A percentile compares a stretch with the other conserved stretches of the same genome.
phyloP scores from a whole-genome alignment of 2,329 filamentous ascomycete genomes.

The Paecilomyces fulvus region DNA sequence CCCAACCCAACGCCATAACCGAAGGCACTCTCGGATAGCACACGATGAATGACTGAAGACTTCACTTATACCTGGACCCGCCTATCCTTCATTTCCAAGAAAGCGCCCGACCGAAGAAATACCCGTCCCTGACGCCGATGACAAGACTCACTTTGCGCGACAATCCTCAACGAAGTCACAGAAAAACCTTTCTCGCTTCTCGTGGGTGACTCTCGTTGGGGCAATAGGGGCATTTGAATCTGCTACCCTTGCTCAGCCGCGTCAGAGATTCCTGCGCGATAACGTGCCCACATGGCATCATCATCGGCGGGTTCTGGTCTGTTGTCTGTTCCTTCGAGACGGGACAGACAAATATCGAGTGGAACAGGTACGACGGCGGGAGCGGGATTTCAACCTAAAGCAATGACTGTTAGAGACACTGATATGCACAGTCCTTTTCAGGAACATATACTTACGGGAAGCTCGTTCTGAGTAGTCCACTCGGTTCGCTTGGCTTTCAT shows the following conservation, averaged over 20 bases:
- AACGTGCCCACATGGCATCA: constrained; percentile 92
- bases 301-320: constrained; percentile 88
- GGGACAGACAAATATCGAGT: constrained; percentile 95
- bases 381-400: constrained; percentile 55
- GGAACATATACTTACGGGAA: constrained; percentile 63
- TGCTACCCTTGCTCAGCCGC: constrained; percentile 65
- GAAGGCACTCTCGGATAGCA: neutral
- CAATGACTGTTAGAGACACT: neutral
- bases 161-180: constrained; percentile 36
- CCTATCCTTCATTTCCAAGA: neutral
- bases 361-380: constrained; percentile 63
- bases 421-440: neutral
- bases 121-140: neutral
- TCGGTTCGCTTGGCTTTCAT: constrained; percentile 85
- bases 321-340: constrained; percentile 96
- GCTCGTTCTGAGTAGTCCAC: constrained; percentile 86
- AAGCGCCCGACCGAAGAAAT: constrained; percentile 1
- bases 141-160: neutral
- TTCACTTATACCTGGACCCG: neutral
- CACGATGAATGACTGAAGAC: neutral
- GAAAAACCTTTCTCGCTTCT: constrained; percentile 65
- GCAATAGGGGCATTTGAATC: constrained; percentile 96
- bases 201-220: constrained; percentile 70
- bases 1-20: neutral
- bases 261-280: constrained; percentile 77